Conservation (phyloP, 352 stramenopile species). For the Phytophthora vignae region DNA sequence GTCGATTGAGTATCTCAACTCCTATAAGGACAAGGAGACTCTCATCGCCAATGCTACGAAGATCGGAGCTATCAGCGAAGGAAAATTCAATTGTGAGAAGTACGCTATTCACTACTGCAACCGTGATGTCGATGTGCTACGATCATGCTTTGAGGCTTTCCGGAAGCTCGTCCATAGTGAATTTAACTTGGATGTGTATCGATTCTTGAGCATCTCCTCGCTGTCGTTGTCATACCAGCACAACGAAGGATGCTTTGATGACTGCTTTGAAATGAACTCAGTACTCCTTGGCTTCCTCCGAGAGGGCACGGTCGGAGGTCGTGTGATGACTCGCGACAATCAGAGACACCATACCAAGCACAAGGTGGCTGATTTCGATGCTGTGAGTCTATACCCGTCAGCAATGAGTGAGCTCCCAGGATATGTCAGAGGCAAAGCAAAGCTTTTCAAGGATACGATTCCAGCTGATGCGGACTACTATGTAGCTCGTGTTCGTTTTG, state of each 20-base stretch:
- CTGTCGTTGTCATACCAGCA: neutral
- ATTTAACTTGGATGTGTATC: slow-evolving; percentile 5
- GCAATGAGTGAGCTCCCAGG: slow-evolving; percentile 6
- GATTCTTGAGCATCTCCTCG: neutral
- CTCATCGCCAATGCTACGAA: neutral
- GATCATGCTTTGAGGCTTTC: slow-evolving; percentile 1
- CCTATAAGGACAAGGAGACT: slow-evolving; percentile 6
- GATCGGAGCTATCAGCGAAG: too few relatives aligned
- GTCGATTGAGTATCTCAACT: slow-evolving; percentile 9
- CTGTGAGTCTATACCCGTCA: slow-evolving; percentile 13
- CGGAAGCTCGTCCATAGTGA: neutral
- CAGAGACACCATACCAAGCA: slow-evolving; percentile 10
- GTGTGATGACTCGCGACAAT: slow-evolving; percentile 17
- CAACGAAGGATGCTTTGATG: slow-evolving; percentile 17
- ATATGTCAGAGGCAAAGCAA: slow-evolving; percentile 1
- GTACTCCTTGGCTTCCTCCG: slow-evolving; percentile 7
- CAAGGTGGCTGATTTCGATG: slow-evolving; percentile 12
- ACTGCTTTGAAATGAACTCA: slow-evolving; percentile 16
- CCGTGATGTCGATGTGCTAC: slow-evolving; percentile 8
- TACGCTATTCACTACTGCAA: neutral
- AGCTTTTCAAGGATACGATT: slow-evolving; percentile 6
- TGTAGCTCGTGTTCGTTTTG: slow-evolving; percentile 1
- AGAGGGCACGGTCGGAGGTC: slow-evolving; percentile 5
- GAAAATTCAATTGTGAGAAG: too few relatives aligned
- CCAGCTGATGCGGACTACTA: slow-evolving; percentile 15